These are phyloP conservation scores for Gossypium lobatum DNA, from an alignment of 441 rosid species.

Conservation along the genomic window DNA sequence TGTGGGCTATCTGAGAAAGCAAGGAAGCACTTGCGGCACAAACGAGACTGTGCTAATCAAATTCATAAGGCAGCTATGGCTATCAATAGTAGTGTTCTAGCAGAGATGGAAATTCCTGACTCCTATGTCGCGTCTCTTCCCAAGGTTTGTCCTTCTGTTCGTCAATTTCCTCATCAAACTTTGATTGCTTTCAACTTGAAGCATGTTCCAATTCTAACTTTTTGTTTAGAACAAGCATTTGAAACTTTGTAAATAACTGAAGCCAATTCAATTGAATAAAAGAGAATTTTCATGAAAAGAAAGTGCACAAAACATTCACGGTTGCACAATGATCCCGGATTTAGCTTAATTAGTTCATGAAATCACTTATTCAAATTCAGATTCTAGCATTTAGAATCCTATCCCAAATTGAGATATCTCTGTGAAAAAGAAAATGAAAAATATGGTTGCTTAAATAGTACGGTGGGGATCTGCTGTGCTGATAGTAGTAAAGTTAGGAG, in stretches of 20 bases:
- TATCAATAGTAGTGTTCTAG: constrained; percentile 51
- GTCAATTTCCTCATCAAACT: not conserved
- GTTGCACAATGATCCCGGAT: not conserved
- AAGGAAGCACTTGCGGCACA: constrained; percentile 41
- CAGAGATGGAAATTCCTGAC: constrained; percentile 70
- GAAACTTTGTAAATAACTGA: not conserved
- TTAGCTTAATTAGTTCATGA: not conserved
- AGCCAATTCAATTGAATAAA: not conserved
- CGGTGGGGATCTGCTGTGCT: not conserved
- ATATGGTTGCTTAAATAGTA: not conserved
- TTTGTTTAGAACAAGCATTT: not conserved
- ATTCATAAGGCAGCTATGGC: constrained; percentile 74
- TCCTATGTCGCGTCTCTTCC: constrained; percentile 56
- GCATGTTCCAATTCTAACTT: not conserved
- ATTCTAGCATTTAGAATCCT: no score
- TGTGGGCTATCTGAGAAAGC: constrained; percentile 56
- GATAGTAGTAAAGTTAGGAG: not conserved
- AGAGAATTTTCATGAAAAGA: not conserved
- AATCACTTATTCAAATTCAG: not conserved
- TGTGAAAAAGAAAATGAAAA: not conserved
- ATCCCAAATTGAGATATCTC: not conserved
- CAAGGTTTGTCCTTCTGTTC: constrained; percentile 33
- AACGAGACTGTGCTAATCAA: constrained; percentile 55
- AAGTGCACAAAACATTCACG: not conserved
- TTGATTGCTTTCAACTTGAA: not conserved